Evolutionary conservation across 192 early-diverging fungal species (phyloP), one percentile per base, ranked within the genome.

Genomic region (Kickxella alabastrina): DNA sequence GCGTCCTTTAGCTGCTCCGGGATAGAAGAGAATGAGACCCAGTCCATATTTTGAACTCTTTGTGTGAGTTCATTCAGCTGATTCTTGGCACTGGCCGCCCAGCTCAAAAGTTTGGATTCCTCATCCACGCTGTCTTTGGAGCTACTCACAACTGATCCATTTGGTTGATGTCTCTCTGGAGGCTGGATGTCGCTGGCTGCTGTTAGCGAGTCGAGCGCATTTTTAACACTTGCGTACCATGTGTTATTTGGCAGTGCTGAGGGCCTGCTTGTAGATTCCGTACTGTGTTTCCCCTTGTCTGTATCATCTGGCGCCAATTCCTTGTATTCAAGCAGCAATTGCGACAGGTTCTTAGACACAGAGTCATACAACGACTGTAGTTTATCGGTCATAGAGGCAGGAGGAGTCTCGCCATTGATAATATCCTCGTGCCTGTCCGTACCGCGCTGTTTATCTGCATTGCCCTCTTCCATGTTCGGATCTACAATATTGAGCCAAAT

Each of bases 61-160:
- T 21, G 22, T 14, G 60, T 41, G 19, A 71, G 29, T 10, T 43
- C 52, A 31, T 63, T 52, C 17, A 71, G 68, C 42, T 38, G 41
- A 3, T 25, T 25, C 3, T 52, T 58, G 18, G 49, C 61, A 13
- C 37, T 25, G 1, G 52, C 35, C 24, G 63, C 42, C 68, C 60
- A 63, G 15, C 45, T 40, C 28, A 58, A 47, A 50, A 52, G 45
- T 29, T 38, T 36, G 31, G 43, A 15, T 7, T 62, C 48, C 18
- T 48, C 25, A 2, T 60, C 49, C 9, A 29, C 42, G 12, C 13
- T 24, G 21, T 43, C 42, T 6, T 22, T 14, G 28, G 38, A 40
- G 3, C n/a, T n/a, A n/a, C n/a, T n/a, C n/a, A n/a, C n/a, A n/a
- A n/a, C n/a, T n/a, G n/a, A n/a, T n/a, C n/a, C n/a, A n/a, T 32